Evolutionary conservation across 2,329 filamentous ascomycete genomes (phyloP).

Genomic region (Ophiosphaerella narmari): DNA sequence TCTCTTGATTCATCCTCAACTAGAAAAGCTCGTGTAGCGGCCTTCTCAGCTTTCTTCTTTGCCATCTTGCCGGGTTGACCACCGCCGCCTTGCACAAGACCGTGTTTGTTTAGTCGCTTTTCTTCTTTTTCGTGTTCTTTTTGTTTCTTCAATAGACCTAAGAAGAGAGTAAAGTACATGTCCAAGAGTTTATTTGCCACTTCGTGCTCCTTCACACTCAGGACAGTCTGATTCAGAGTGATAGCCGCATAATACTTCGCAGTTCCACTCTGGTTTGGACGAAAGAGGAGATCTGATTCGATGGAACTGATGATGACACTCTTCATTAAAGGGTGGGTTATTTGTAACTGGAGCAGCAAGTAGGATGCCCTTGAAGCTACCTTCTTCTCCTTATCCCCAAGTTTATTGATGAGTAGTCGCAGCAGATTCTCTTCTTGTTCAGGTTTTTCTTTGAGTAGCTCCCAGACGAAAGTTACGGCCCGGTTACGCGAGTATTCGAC

Average conservation of each 20-base stretch:
- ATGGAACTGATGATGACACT: conserved; percentile 80
- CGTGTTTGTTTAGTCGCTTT: conserved; percentile 53
- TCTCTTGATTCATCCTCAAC: conserved; percentile 73
- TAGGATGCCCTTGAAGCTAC: conserved; percentile 94
- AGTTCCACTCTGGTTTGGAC: conserved; percentile 82
- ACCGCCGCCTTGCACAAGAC: conserved; percentile 59
- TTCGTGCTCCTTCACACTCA: conserved; percentile 80
- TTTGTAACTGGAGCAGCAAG: conserved; percentile 87
- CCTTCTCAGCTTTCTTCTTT: conserved; percentile 50
- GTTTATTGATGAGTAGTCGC: conserved; percentile 90
- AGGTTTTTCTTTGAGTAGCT: conserved; percentile 90
- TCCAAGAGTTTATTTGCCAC: conserved; percentile 80
- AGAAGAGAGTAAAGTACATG: conserved; percentile 91
- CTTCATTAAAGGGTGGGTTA: conserved; percentile 92
- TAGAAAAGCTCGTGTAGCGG: conserved; percentile 50
- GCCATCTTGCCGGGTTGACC: conserved; percentile 60
- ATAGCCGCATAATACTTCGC: conserved; percentile 96
- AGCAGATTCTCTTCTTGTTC: conserved; percentile 96
- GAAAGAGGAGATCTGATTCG: conserved; percentile 85
- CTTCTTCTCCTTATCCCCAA: conserved; percentile 93
- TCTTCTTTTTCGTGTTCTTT: conserved; percentile 48
- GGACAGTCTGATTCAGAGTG: conserved; percentile 93
- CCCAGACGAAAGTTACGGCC: conserved; percentile 88
- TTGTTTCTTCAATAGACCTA: conserved; percentile 73
- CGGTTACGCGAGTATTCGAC: conserved; percentile 89